Evolutionary conservation across 1,284 basidiomycete species (phyloP).

Genomic region (Ceratobasidium sp.): DNA sequence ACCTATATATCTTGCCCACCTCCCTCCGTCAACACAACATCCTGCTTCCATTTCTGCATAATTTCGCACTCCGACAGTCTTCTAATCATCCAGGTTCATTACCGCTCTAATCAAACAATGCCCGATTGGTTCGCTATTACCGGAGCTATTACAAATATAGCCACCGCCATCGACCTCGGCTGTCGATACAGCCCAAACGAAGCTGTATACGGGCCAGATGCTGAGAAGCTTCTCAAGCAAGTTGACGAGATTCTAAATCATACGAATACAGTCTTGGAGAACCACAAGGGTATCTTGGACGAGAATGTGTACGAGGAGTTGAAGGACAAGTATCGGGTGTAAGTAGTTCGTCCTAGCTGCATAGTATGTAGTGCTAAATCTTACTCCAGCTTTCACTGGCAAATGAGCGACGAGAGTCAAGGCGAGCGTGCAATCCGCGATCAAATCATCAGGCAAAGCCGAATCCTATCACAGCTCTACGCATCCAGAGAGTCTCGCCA

Average conservation of each 20-base stretch:
- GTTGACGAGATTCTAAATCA: conserved; percentile 27
- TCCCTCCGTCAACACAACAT: conserved; percentile 6
- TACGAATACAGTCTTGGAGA: conserved; percentile 27
- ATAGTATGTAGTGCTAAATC: neutral
- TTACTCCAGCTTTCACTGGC: conserved; percentile 29
- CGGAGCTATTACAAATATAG: conserved; percentile 21
- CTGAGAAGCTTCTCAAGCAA: conserved; percentile 9
- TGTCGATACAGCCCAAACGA: conserved; percentile 23
- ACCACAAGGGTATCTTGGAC: conserved; percentile 29
- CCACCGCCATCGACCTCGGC: conserved; percentile 15
- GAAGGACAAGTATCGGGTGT: conserved; percentile 18
- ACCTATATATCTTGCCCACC: neutral
- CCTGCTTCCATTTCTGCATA: conserved; percentile 8
- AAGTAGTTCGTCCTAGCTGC: neutral
- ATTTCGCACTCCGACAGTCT: conserved; percentile 17
- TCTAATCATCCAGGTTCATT: conserved; percentile 2
- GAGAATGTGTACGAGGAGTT: neutral
- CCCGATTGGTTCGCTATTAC: conserved; percentile 30
- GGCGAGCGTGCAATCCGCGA: conserved; percentile 20
- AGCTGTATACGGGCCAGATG: neutral
- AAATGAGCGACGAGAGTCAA: conserved; percentile 36
- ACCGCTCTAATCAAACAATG: conserved; percentile 11
- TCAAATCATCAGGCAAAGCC: conserved; percentile 25
- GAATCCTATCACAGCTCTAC: conserved; percentile 33
- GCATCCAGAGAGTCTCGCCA: neutral